Conservation (phyloP, 495 filamentous ascomycete genomes). For the Hypoxylon fuscum region DNA sequence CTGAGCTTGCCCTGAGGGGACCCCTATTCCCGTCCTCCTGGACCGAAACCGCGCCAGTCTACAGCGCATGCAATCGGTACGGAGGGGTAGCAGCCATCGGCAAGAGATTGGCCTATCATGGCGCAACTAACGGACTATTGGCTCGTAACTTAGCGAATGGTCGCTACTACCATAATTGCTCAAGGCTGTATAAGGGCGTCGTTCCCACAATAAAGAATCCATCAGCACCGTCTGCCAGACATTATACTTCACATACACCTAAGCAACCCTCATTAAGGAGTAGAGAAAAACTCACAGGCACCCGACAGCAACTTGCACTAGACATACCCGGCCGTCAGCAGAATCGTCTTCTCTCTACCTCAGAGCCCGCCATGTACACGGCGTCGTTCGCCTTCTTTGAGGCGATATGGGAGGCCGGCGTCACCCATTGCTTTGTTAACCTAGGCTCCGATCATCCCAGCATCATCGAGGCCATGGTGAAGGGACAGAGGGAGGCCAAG, state of each 20-base stretch:
- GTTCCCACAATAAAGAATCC: not conserved
- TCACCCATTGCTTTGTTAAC: constrained; percentile 93
- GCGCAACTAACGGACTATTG: not conserved
- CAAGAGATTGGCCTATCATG: constrained; percentile 18
- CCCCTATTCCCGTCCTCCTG: constrained; percentile 13
- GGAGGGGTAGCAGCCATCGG: constrained; percentile 27
- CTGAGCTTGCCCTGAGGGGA: not conserved
- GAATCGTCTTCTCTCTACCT: constrained; percentile 6
- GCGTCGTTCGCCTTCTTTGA: constrained; percentile 86
- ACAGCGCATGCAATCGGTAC: constrained; percentile 23
- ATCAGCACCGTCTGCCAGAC: not conserved
- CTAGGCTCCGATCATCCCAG: constrained; percentile 92
- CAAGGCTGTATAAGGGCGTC: constrained; percentile 9
- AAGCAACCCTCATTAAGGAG: not conserved
- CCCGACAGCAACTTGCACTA: constrained; percentile 8
- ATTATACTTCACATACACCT: constrained; percentile 12
- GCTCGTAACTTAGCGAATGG: too few relatives aligned
- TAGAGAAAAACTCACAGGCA: constrained; percentile 4
- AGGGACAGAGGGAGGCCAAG: constrained; percentile 72
- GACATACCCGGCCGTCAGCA: constrained; percentile 10
- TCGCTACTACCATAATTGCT: not conserved
- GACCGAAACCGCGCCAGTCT: constrained; percentile 29
- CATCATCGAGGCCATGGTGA: constrained; percentile 96
- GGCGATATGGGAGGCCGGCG: constrained; percentile 90
- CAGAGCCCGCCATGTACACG: constrained; percentile 55